Evolutionary conservation across 352 stramenopile species (phyloP), one percentile per base, ranked within the genome.

Genomic region (Phytophthora citrophthora): DNA sequence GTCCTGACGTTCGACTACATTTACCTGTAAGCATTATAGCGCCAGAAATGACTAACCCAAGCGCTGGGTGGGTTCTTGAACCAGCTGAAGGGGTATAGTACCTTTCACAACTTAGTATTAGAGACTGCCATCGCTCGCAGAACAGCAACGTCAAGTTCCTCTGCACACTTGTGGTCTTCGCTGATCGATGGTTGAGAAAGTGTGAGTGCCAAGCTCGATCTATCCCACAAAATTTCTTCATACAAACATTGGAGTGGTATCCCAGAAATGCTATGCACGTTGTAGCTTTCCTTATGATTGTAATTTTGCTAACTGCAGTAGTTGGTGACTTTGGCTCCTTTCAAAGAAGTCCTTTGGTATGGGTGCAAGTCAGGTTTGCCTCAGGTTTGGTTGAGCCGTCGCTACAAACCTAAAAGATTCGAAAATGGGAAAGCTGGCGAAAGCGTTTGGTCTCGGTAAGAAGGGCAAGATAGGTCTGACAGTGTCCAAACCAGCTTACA

Each of bases 381-480:
- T 20, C 15, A 16, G 27, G 10, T 13, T 41, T n/a, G 7, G 36
- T 41, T 20, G 36, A n/a, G 7, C 0, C n/a, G 13, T 41, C 36
- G n/a, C 13, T 18, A 20, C 36, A 41, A n/a, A 41, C 5, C 36
- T 8, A 20, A 18, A 13, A 41, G 36, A 41, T 41, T 13, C 36
- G 36, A 18, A 34, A 18, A 91, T 91, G 82, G 82, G 82, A 11
- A 72, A 84, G 46, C 57, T 86, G 27, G 76, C 64, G 5, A 74
- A 77, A 43, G 48, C 70, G 40, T 86, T 91, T 34, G 78, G 83
- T 0, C 45, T 91, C 12, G 74, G 54, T 24, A 78, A 85, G 58
- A 91, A 91, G 49, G 80, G 79, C 50, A 87, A 81, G 58, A 87
- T 91, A 54, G 56, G 61, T n/a, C 52, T 91, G 6, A 59, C 52